Conservation (phyloP, 257 asterid species). For the Thymus mandschuricus region DNA sequence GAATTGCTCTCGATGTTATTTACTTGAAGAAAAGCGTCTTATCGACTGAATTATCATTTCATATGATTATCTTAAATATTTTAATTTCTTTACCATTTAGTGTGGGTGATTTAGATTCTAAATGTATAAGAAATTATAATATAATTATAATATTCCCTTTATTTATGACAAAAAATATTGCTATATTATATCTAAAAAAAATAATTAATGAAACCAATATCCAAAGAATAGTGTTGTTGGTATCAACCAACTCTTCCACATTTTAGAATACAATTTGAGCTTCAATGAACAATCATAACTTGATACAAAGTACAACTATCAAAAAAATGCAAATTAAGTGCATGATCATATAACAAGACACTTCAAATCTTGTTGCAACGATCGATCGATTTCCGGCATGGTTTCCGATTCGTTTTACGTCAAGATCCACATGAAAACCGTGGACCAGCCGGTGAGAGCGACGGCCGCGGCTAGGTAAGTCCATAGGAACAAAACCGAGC, state of each 20-base stretch:
- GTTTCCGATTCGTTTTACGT: conserved; percentile 23
- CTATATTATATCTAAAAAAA: not conserved
- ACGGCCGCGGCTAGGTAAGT: conserved; percentile 76
- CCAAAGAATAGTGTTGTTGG: not conserved
- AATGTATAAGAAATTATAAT: too few species aligned
- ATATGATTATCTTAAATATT: too few species aligned
- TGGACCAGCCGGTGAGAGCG: conserved; percentile 86
- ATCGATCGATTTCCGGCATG: not conserved
- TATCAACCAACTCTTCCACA: too few species aligned
- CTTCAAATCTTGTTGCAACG: not conserved
- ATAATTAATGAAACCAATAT: not conserved
- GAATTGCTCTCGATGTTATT: too few species aligned
- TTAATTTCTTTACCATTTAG: too few species aligned
- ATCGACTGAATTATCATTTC: too few species aligned
- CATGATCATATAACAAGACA: not conserved
- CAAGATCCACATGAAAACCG: conserved; percentile 92
- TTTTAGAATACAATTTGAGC: not conserved
- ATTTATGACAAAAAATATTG: too few species aligned
- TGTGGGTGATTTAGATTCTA: too few species aligned
- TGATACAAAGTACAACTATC: not conserved
- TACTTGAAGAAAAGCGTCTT: too few species aligned
- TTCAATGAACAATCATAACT: not conserved
- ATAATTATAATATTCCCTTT: too few species aligned
- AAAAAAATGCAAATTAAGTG: not conserved
- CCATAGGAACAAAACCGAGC: conserved; percentile 83